These are phyloP conservation scores for Chlorella ohadii DNA, from an alignment of 139 green algal genomes.

Conservation along the genomic window DNA sequence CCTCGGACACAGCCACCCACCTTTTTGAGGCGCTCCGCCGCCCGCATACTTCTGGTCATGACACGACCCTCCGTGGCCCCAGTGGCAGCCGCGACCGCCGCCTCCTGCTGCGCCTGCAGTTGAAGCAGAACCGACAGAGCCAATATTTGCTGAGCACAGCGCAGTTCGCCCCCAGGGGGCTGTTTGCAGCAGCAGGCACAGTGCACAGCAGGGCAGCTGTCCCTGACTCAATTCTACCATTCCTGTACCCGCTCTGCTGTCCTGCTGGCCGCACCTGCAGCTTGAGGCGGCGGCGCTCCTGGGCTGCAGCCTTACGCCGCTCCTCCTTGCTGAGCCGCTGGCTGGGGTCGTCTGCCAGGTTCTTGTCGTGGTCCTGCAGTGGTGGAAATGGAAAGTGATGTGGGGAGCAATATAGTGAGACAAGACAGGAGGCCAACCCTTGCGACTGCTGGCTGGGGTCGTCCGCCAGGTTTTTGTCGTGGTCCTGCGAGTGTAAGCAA, in stretches of 20 bases:
- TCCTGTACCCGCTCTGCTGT: no score
- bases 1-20: not conserved
- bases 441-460: conserved; percentile 42
- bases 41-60: not conserved
- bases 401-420: no score
- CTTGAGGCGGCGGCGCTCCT: not conserved
- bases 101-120: not conserved
- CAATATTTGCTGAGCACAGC: no score
- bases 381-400: no score
- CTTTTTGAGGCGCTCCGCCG: not conserved
- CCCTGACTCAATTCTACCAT: no score
- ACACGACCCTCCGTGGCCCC: not conserved
- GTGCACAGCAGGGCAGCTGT: no score
- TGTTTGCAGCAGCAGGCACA: no score
- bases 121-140: no score
- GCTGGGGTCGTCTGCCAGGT: conserved; percentile 40
- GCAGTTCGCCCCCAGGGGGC: no score
- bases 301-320: conserved; percentile 27
- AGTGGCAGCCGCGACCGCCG: not conserved
- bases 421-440: no score
- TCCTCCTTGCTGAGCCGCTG: conserved; percentile 34
- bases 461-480: conserved; percentile 40
- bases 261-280: no score
- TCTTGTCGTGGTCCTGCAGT: conserved; percentile 38
- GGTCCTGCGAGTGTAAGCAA: no score